Evolutionary conservation across 768 basidiomycete species (phyloP).

Genomic region (Lactarius sanguifluus): DNA sequence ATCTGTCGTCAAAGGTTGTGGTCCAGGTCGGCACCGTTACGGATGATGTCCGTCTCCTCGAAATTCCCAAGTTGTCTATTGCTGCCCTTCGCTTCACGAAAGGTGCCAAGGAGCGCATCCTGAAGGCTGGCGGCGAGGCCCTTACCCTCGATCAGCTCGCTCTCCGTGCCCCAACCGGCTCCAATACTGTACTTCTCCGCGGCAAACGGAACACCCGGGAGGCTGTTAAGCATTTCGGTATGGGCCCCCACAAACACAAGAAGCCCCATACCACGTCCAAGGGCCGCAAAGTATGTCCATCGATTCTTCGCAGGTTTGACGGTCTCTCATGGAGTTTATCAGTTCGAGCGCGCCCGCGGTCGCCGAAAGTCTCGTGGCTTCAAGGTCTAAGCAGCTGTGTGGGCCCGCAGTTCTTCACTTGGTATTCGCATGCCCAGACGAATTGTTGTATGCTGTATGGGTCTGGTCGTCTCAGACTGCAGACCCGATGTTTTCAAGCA

Average conservation of each 20-base stretch:
- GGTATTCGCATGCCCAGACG: conserved; percentile 31
- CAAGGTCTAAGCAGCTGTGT: conserved; percentile 72
- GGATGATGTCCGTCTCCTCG: conserved; percentile 86
- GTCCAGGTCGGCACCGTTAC: conserved; percentile 92
- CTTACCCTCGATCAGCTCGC: conserved; percentile 98
- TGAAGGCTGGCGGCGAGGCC: conserved; percentile 92
- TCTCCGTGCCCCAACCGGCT: conserved; percentile 87
- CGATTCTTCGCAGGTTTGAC: neutral
- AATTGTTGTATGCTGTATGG: conserved; percentile 38
- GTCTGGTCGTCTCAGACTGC: conserved; percentile 25
- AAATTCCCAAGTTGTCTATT: conserved; percentile 86
- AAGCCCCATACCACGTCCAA: conserved; percentile 95
- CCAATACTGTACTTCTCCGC: conserved; percentile 91
- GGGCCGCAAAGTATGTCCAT: conserved; percentile 78
- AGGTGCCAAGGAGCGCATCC: conserved; percentile 90
- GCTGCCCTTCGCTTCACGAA: conserved; percentile 95
- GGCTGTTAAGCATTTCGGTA: conserved; percentile 97
- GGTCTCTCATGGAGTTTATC: conserved; percentile 14
- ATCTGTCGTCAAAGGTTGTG: conserved; percentile 77
- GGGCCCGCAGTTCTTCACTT: conserved; percentile 35
- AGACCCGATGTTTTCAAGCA: conserved; percentile 16
- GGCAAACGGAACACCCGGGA: conserved; percentile 93
- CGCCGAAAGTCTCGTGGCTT: conserved; percentile 97
- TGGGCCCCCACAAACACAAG: conserved; percentile 98
- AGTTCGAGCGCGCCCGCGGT: conserved; percentile 98